phyloP scores from a whole-genome alignment of 805 yeast species.

The Candida khao-thaluensis region DNA sequence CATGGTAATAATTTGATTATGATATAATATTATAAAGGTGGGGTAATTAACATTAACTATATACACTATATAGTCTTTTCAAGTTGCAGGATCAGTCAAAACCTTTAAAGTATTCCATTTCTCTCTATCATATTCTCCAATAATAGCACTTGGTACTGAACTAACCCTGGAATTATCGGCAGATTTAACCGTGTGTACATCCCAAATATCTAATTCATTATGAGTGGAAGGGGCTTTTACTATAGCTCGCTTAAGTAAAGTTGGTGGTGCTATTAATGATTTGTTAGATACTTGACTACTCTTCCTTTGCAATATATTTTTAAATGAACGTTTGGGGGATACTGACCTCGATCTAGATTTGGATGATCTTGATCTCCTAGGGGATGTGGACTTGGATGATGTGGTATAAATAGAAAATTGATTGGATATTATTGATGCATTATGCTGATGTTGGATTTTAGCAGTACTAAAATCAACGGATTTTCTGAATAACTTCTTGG shows the following conservation, averaged over 20 bases:
- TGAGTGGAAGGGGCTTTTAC: conserved; percentile 12
- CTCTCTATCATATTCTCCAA: conserved; percentile 65
- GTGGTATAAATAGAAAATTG: conserved; percentile 27
- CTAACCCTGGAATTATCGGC: conserved; percentile 41
- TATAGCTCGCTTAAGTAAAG: conserved; percentile 19
- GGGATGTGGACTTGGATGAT: conserved; percentile 33
- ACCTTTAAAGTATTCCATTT: conserved; percentile 58
- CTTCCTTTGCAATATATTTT: conserved; percentile 9
- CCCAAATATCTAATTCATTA: conserved; percentile 21
- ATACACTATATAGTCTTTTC: too few relatives aligned
- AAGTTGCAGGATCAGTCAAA: not conserved
- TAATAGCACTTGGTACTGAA: conserved; percentile 53
- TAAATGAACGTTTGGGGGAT: conserved; percentile 16
- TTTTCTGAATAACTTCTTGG: conserved; percentile 24
- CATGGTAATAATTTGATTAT: too few relatives aligned
- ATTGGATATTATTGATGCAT: conserved; percentile 27
- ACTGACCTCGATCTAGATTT: conserved; percentile 15
- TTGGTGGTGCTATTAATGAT: conserved; percentile 15
- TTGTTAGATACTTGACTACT: not conserved
- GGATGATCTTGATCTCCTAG: conserved; percentile 30
- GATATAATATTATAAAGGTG: too few relatives aligned
- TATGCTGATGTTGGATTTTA: conserved; percentile 23
- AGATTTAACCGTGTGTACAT: conserved; percentile 28
- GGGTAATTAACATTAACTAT: too few relatives aligned
- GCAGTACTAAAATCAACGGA: conserved; percentile 13